These are phyloP conservation scores for Sporothrix protearum DNA, from an alignment of 2,329 filamentous ascomycete species.

Conservation along the genomic window DNA sequence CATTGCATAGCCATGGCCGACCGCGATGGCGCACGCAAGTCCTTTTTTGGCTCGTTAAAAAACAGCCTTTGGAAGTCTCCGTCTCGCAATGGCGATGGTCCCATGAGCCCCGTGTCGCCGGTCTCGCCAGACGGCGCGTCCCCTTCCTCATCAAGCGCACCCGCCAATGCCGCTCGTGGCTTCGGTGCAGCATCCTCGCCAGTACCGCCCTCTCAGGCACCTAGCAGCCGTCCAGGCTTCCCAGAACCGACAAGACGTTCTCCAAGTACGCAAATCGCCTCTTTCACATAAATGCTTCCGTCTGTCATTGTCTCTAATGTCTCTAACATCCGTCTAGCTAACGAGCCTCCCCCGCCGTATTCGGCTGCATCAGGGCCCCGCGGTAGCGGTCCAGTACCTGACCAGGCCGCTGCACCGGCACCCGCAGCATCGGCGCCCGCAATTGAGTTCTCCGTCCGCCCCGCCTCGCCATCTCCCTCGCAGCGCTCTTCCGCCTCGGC, in stretches of 20 bases:
- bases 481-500: constrained; percentile 24
- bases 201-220: neutral
- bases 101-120: neutral
- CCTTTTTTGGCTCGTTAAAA: constrained; percentile 22
- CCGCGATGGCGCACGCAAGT: constrained; percentile 12
- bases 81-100: neutral
- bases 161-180: neutral
- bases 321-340: constrained; percentile 19
- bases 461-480: constrained; percentile 31
- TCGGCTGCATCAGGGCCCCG: constrained; percentile 22
- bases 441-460: constrained; percentile 13
- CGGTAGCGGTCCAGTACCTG: neutral
- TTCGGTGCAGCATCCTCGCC: neutral
- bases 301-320: too few relatives aligned
- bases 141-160: neutral
- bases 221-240: constrained; percentile 28
- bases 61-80: neutral
- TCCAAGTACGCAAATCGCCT: constrained; percentile 23
- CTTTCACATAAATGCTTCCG: neutral
- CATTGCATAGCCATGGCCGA: neutral
- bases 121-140: neutral
- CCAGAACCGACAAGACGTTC: constrained; percentile 27
- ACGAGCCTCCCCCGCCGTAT: constrained; percentile 39
- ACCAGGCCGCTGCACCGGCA: neutral
- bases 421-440: constrained; percentile 24